A percentile compares a stretch with the other conserved stretches of the same genome.
phyloP scores from a whole-genome alignment of 2,329 filamentous ascomycete species.

The Fusarium sublunatum region DNA sequence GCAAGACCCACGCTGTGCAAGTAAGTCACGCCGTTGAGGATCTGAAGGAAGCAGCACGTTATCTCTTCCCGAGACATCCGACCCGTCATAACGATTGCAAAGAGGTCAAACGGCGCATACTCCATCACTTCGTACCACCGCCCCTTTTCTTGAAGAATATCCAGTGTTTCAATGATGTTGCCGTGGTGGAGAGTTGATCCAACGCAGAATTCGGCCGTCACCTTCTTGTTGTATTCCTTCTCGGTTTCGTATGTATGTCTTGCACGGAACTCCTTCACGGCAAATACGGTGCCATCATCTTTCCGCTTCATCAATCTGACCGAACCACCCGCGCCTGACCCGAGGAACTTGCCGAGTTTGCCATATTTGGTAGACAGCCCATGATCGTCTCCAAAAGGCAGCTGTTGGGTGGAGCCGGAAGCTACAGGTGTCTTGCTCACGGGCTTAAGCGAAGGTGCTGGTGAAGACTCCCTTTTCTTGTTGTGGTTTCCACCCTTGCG shows the following conservation, averaged over 20 bases:
- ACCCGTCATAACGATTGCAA: conserved; percentile 98
- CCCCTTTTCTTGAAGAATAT: conserved; percentile 93
- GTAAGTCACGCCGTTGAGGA: conserved; percentile 93
- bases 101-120: conserved; percentile 94
- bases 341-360: conserved; percentile 92
- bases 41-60: conserved; percentile 91
- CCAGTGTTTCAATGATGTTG: conserved; percentile 97
- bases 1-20: conserved; percentile 94
- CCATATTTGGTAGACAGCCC: conserved; percentile 92
- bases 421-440: conserved; percentile 61
- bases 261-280: conserved; percentile 95
- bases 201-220: conserved; percentile 98
- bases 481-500: conserved; percentile 78
- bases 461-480: conserved; percentile 74
- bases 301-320: conserved; percentile 94
- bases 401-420: conserved; percentile 66
- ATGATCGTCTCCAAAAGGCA: conserved; percentile 95
- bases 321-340: conserved; percentile 93
- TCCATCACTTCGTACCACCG: conserved; percentile 99
- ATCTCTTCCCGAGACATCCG: conserved; percentile 95
- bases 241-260: conserved; percentile 93
- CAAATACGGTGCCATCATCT: conserved; percentile 92
- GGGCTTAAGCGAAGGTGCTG: conserved; percentile 63
- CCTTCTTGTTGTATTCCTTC: conserved; percentile 96
- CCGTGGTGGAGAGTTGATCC: conserved; percentile 96